Base-by-base conservation (phyloP, 2,329 filamentous ascomycete genomes). In the Penicillium sumatraense region DNA sequence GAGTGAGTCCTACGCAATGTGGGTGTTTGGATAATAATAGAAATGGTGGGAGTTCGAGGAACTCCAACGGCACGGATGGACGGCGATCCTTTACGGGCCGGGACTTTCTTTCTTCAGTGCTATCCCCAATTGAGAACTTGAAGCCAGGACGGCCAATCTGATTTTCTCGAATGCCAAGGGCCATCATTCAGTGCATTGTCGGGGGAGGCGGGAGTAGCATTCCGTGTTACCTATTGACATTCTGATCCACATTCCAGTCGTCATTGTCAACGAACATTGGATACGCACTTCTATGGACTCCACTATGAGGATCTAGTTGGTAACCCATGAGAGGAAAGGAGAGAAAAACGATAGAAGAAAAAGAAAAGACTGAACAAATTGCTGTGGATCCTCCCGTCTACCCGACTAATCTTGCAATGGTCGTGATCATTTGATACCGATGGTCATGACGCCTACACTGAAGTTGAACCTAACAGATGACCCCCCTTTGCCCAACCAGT, bases 401-500 rank as follows among this genome's bases (percentile, higher is more conserved):
- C 44, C 51, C 46, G 54, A 35, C 48, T 45, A 50, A 55, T 57
- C 56, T 56, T 54, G 36, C 46, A 49, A 53, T 14, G 40, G 53
- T 56, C 27, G 42, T 58, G 55, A 61, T 62, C 54, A 60, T 54
- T 57, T 58, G 50, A 49, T 55, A 55, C 47, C 29, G 35, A 48
- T 33, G 57, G 57, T 62, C 64, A 73, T 74, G 72, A 74, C 71
- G 70, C 62, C 68, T 74, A 73, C 68, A 74, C 56, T 66, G 49
- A 26, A 53, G 44, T 33, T 47, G 49, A 49, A 10, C 42, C 16
- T 31, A 18, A 7, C 42, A 31, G 42, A 27, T 41, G 42, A 41
- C 40, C 48, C n/a, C 20, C n/a, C n/a, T n/a, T n/a, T 29, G 33
- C 21, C 45, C 48, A 20, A 31, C 20, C 26, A 51, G 27, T 33